Base-by-base conservation (phyloP, 202 grass and related monocot species). In the Schoenoplectus tabernaemontani region DNA sequence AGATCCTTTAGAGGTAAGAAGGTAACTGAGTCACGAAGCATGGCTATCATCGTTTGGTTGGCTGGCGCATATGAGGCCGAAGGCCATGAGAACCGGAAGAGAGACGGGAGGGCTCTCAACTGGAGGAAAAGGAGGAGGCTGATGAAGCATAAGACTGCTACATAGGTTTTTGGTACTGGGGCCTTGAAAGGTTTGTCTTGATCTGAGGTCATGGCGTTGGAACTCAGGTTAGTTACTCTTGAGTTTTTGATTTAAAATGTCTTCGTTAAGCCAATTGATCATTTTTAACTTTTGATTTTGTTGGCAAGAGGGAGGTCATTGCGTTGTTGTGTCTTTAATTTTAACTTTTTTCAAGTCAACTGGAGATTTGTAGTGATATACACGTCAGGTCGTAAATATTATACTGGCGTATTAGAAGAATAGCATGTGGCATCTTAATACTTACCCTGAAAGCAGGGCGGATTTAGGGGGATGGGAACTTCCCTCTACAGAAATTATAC, bases 1-100 rank as follows among this genome's bases (percentile, higher is more conserved):
- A 83, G 80, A 62, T 87, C 85, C 44, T 83, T 87, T 6, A 87
- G 53, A 44, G 80, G 85, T 22, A 87, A 77, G 62, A 87, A 87
- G 4, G 80, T 57, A 11, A 87, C 56, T 2, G 77, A 62, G 12
- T 79, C 57, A 2, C 77, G 57, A 3, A 79, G 77, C 77, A 79
- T 79, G 22, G 20, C 32, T 1, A 41, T 64, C 26, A 79, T 11
- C 22, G 77, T 79, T 48, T 63, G 1, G 10, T 79, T 79, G 30
- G 39, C n/a, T 5, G 51, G 33, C 16, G 24, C 36, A 26, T 57
- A 42, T 10, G 56, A 78, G 37, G 30, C 36, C 9, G 59, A 61
- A 59, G 57, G 56, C 28, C 34, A 43, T 47, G 77, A 17, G 22
- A 64, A 79, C 20, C 32, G 57, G 22, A n/a, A 19, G 60, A 33